A percentile compares a stretch with the other conserved stretches of the same genome.
phyloP scores from a whole-genome alignment of 805 yeast species.

The Komagataella pastoris region DNA sequence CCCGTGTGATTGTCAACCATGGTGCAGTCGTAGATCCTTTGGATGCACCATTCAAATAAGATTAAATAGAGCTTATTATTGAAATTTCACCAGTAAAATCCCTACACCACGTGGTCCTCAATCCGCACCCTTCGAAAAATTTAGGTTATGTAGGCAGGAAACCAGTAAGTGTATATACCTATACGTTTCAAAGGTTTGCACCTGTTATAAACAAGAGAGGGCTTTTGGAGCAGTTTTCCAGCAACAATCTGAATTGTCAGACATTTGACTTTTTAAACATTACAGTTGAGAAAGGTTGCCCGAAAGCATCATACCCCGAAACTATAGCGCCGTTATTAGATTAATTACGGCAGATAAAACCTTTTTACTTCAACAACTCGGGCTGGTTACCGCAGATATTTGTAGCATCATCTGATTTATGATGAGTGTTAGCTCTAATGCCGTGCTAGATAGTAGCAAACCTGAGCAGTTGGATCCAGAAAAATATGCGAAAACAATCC shows the following conservation, averaged over 20 bases:
- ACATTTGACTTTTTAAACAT: background rate
- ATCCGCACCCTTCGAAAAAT: background rate
- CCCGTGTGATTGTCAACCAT: conserved; percentile 73
- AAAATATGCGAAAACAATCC: background rate
- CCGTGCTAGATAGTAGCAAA: background rate
- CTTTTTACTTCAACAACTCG: background rate
- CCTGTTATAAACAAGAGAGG: background rate
- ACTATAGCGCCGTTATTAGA: background rate
- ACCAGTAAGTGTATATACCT: background rate
- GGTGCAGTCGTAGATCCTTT: conserved; percentile 88
- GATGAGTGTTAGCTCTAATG: background rate
- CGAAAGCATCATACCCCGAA: background rate
- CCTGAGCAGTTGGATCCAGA: background rate
- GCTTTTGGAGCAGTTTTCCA: background rate
- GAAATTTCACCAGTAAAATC: background rate
- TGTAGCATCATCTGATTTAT: background rate
- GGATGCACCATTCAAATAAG: conserved; percentile 64
- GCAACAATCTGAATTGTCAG: background rate
- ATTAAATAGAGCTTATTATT: background rate
- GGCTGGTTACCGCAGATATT: background rate
- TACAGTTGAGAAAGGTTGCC: background rate
- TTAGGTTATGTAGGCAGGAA: background rate
- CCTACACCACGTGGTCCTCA: background rate
- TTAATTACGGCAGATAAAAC: background rate
- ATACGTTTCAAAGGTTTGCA: background rate